Percentiles rank a stretch among this genome's conserved stretches.
phyloP scores from a whole-genome alignment of 192 early-diverging fungal genomes.

The Backusella liffmaniae region DNA sequence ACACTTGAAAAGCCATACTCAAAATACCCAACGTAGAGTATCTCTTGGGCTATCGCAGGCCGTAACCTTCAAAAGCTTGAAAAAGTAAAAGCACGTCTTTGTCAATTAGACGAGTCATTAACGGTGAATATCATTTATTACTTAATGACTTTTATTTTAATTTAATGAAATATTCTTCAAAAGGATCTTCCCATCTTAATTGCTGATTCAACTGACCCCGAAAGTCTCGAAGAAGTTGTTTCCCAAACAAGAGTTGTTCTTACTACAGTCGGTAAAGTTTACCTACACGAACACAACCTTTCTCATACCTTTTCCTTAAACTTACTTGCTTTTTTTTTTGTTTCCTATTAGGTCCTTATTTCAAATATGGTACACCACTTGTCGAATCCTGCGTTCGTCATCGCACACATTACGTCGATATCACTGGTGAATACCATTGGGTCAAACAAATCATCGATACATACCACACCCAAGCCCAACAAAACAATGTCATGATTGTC shows the following conservation, averaged over 20 bases:
- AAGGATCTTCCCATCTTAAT: slow-evolving; percentile 60
- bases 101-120: slow-evolving; percentile 44
- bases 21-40: slow-evolving; percentile 25
- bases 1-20: not conserved
- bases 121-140: slow-evolving; percentile 31
- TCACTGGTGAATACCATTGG: slow-evolving; percentile 77
- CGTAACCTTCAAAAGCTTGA: slow-evolving; percentile 68
- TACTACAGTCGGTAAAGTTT: slow-evolving; percentile 65
- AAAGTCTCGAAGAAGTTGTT: slow-evolving; percentile 58
- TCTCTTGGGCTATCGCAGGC: slow-evolving; percentile 78
- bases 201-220: slow-evolving; percentile 62
- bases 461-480: slow-evolving; percentile 65
- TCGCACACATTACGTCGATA: slow-evolving; percentile 84
- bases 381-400: slow-evolving; percentile 68
- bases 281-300: not conserved
- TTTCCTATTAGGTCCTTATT: slow-evolving; percentile 53
- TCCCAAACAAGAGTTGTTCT: slow-evolving; percentile 70
- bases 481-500: slow-evolving; percentile 67
- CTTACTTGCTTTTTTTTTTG: not conserved
- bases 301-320: not conserved
- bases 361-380: slow-evolving; percentile 65
- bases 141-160: not conserved
- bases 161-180: not conserved
- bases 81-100: slow-evolving; percentile 48
- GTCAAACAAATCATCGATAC: slow-evolving; percentile 60